These are phyloP conservation scores for Nicotiana otophora DNA, from an alignment of 257 asterid species.

Conservation along the genomic window DNA sequence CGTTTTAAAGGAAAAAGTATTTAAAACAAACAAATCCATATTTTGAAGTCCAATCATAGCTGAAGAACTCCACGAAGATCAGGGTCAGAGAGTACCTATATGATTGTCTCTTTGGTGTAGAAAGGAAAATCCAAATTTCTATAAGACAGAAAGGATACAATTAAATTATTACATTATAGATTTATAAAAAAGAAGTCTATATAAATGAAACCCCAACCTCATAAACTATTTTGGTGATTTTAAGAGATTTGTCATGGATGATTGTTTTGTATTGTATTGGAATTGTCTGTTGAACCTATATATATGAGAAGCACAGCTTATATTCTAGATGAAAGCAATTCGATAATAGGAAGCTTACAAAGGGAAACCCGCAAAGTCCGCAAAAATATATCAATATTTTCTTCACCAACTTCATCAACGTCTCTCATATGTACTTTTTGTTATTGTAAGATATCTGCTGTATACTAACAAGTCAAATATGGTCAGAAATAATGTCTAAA, in stretches of 20 bases:
- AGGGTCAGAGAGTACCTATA: conserved; percentile 12
- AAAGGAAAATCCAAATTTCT: conserved; percentile 27
- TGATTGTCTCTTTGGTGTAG: conserved; percentile 17
- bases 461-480: conserved; percentile 6
- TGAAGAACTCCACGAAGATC: neutral
- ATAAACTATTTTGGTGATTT: neutral
- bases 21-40: neutral
- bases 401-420: neutral
- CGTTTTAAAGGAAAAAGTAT: no score
- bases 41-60: neutral
- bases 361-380: neutral
- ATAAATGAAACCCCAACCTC: neutral
- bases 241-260: neutral
- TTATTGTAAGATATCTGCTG: conserved; percentile 9
- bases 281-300: conserved; percentile 9
- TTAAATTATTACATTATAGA: neutral
- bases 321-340: conserved; percentile 2
- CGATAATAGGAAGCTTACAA: conserved; percentile 16
- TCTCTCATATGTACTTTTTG: conserved; percentile 9
- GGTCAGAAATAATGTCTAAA: neutral
- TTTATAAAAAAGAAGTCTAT: neutral
- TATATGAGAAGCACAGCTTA: neutral
- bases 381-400: neutral
- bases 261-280: conserved; percentile 10
- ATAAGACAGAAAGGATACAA: conserved; percentile 33